Percentiles rank a stretch among this genome's conserved stretches.
Evolutionary conservation across 129 eudicot genomes (phyloP).

Genomic region (Flaveria linearis): DNA sequence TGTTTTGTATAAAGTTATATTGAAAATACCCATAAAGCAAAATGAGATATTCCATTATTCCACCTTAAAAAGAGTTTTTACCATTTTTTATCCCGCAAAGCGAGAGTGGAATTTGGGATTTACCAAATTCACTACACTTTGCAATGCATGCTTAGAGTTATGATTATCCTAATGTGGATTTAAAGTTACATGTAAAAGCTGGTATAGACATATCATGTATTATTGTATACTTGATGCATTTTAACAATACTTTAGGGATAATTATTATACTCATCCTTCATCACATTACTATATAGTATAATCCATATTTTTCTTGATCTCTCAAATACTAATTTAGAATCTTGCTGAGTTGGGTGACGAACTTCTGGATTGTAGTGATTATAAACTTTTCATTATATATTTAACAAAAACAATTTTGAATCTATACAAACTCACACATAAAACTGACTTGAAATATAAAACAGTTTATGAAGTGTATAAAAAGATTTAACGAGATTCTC

Average conservation of each 20-base stretch:
- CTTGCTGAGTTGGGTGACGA: not conserved
- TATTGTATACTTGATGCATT: not conserved
- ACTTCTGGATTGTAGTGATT: not conserved
- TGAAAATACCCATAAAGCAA: conserved; percentile 38
- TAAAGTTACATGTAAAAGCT: not conserved
- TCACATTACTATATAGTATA: not conserved
- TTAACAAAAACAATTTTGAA: too few species aligned
- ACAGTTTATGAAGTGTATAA: too few species aligned
- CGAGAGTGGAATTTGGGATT: conserved; percentile 26
- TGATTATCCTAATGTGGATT: not conserved
- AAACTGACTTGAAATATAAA: too few species aligned
- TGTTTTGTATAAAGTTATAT: conserved; percentile 26
- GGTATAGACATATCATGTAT: not conserved
- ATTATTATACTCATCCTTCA: not conserved
- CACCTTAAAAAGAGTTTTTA: conserved; percentile 18
- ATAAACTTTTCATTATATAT: too few species aligned
- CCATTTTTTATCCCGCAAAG: conserved; percentile 17
- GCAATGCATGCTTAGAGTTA: conserved; percentile 22
- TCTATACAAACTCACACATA: too few species aligned
- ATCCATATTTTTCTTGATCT: not conserved
- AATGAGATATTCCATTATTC: conserved; percentile 12
- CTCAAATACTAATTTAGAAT: not conserved
- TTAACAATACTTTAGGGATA: not conserved
- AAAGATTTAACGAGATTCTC: too few species aligned
- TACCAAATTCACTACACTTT: not conserved